Evolutionary conservation across 2,329 filamentous ascomycete genomes (phyloP).

Genomic region (Trichophyton mentagrophytes): DNA sequence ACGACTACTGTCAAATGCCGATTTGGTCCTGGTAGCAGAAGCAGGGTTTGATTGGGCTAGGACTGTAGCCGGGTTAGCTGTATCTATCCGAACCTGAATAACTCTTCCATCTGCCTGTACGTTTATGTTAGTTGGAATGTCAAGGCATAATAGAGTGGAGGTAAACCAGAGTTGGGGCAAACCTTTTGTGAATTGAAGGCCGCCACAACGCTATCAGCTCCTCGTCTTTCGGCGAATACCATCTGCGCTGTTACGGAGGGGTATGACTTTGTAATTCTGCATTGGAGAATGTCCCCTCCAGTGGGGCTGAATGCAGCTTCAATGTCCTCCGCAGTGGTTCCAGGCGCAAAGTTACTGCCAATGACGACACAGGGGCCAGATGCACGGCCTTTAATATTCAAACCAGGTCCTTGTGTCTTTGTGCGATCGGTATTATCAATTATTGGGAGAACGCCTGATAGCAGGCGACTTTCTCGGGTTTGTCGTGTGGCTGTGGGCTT

Average conservation of each 20-base stretch:
- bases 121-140: background rate
- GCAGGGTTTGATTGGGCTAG: constrained; percentile 4
- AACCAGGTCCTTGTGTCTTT: constrained; percentile 18
- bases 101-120: constrained; percentile 46
- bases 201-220: constrained; percentile 47
- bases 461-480: constrained; percentile 8
- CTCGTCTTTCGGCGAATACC: constrained; percentile 41
- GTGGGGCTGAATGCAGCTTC: constrained; percentile 45
- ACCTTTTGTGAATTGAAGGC: constrained; percentile 53
- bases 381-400: constrained; percentile 44
- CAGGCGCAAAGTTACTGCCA: constrained; percentile 53
- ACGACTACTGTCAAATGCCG: constrained; percentile 25
- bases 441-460: constrained; percentile 5
- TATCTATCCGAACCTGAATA: constrained; percentile 45
- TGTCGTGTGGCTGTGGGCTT: background rate
- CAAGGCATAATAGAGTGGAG: background rate
- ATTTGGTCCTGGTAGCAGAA: constrained; percentile 13
- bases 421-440: background rate
- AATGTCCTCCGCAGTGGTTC: constrained; percentile 53
- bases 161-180: constrained; percentile 11
- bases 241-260: constrained; percentile 51
- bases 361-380: constrained; percentile 45
- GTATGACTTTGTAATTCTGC: constrained; percentile 39
- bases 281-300: constrained; percentile 41
- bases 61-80: constrained; percentile 6